Conservation (phyloP, 306 rosid genomes). For the Astragalus glycyphyllos region DNA sequence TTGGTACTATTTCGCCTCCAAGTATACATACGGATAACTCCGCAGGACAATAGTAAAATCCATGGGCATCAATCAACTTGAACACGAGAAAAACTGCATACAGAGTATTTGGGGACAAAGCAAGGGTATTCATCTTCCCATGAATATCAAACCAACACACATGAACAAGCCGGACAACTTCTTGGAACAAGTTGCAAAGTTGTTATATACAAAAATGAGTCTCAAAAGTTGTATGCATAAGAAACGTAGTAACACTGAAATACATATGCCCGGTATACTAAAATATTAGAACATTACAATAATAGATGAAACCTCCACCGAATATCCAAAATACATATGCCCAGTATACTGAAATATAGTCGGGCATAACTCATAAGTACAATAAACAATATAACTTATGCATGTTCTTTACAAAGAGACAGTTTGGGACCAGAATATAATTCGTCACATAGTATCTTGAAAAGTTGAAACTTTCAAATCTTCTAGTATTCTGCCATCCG, state of each 20-base stretch:
- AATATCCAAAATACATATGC: background rate
- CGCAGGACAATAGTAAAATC: conserved; percentile 49
- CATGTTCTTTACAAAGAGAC: background rate
- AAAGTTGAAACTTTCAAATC: conserved; percentile 18
- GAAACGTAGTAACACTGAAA: too few relatives aligned
- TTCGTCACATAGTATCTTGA: conserved; percentile 2
- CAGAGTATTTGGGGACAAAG: conserved; percentile 58
- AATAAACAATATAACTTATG: background rate
- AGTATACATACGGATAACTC: conserved; percentile 45
- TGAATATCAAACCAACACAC: conserved; percentile 78
- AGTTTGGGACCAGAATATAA: conserved; percentile 16
- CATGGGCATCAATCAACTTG: conserved; percentile 42
- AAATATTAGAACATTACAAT: background rate
- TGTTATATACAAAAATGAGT: background rate
- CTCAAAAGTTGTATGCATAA: background rate
- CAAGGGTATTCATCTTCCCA: conserved; percentile 51
- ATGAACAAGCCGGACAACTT: conserved; percentile 55
- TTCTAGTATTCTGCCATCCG: background rate
- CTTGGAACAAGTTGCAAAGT: conserved; percentile 55
- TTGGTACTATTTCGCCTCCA: conserved; percentile 37
- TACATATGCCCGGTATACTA: too few relatives aligned
- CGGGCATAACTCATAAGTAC: background rate
- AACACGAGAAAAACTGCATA: conserved; percentile 66
- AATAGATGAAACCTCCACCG: background rate
- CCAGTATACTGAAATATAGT: background rate